phyloP scores from a whole-genome alignment of 2,329 filamentous ascomycete species.

The Epichloe brachyelytri region DNA sequence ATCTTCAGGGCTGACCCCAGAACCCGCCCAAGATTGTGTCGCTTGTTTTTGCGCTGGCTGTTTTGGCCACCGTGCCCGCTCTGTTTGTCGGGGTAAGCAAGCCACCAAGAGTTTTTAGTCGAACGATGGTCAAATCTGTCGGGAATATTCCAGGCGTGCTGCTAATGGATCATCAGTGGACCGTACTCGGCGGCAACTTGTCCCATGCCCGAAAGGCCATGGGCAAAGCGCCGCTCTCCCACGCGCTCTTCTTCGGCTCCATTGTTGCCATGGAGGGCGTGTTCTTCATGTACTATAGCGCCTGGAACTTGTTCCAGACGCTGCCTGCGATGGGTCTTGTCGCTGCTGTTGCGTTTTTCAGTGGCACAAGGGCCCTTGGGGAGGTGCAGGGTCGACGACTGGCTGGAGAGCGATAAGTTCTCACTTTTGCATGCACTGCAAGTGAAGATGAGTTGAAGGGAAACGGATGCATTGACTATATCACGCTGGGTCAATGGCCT shows the following conservation, averaged over 20 bases:
- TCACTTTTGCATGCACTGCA: not conserved
- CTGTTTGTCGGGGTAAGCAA: slow-evolving; percentile 52
- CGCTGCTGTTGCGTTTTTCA: slow-evolving; percentile 63
- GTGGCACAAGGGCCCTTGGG: slow-evolving; percentile 76
- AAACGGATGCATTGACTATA: not conserved
- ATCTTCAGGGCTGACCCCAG: slow-evolving; percentile 69
- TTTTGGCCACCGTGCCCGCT: slow-evolving; percentile 60
- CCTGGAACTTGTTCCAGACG: slow-evolving; percentile 84
- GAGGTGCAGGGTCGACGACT: slow-evolving; percentile 85
- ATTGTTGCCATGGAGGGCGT: slow-evolving; percentile 78
- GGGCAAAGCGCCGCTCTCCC: slow-evolving; percentile 62
- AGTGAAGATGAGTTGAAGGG: not conserved
- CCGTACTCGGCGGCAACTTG: slow-evolving; percentile 69
- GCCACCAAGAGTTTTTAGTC: too few species aligned
- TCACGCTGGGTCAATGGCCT: not conserved
- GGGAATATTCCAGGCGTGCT: too few species aligned
- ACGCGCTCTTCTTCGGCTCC: slow-evolving; percentile 75
- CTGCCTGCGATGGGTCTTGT: slow-evolving; percentile 61
- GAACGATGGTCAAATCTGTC: too few species aligned
- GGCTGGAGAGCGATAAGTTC: slow-evolving; percentile 49
- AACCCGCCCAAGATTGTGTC: slow-evolving; percentile 74
- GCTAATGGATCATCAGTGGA: slow-evolving; percentile 48
- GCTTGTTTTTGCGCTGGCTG: slow-evolving; percentile 59
- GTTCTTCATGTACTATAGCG: slow-evolving; percentile 89
- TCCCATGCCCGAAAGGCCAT: slow-evolving; percentile 66